A percentile compares a stretch with the other conserved stretches of the same genome.
phyloP scores from a whole-genome alignment of 345 rosid genomes.

The Populus tremula region DNA sequence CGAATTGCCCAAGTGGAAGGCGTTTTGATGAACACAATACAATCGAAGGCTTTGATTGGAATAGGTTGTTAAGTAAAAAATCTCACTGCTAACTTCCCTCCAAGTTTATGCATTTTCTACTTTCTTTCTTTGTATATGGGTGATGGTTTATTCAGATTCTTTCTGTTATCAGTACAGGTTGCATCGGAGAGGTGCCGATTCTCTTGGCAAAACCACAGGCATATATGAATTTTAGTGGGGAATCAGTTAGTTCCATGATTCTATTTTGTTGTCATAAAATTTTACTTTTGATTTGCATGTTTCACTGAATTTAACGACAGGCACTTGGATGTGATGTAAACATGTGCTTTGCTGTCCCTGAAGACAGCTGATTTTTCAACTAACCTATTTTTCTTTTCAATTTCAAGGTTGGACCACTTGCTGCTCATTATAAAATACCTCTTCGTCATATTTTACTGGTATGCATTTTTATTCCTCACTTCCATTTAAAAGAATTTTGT shows the following conservation, averaged over 20 bases:
- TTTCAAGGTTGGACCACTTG: conserved; percentile 83
- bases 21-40: conserved; percentile 70
- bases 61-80: conserved; percentile 54
- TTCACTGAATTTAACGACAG: background rate
- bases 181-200: conserved; percentile 80
- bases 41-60: conserved; percentile 82
- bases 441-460: conserved; percentile 83
- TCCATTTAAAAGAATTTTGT: background rate
- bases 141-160: conserved; percentile 36
- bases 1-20: conserved; percentile 57
- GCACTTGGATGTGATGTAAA: background rate
- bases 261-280: background rate
- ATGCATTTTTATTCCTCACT: conserved; percentile 3
- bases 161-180: conserved; percentile 64
- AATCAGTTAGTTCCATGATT: conserved; percentile 55
- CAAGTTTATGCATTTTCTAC: background rate
- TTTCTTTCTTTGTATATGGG: conserved; percentile 2
- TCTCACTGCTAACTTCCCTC: conserved; percentile 10
- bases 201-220: conserved; percentile 87
- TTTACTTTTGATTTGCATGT: background rate
- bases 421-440: conserved; percentile 86
- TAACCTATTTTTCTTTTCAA: conserved; percentile 10
- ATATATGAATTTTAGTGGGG: conserved; percentile 93
- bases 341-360: background rate
- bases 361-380: too few relatives aligned